Percentiles rank a stretch among this genome's conserved stretches.
phyloP scores from a whole-genome alignment of 2,329 filamentous ascomycete genomes.

The Paecilomyces sp. region DNA sequence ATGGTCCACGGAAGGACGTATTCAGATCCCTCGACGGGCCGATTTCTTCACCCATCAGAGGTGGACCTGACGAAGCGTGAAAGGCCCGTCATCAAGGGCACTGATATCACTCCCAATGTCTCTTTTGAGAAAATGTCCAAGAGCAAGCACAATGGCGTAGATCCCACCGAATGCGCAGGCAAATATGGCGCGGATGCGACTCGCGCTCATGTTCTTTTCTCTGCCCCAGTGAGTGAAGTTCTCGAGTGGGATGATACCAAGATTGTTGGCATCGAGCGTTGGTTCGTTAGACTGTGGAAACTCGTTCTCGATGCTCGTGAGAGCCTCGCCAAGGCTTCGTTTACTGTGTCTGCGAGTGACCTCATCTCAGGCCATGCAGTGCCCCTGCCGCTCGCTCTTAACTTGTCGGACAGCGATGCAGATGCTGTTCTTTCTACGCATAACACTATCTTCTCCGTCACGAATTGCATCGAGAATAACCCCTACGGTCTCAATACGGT shows the following conservation, averaged over 20 bases:
- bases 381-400: conserved; percentile 19
- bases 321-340: conserved; percentile 14
- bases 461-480: conserved; percentile 58
- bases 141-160: conserved; percentile 86
- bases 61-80: conserved; percentile 55
- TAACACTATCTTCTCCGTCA: conserved; percentile 59
- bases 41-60: conserved; percentile 70
- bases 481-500: conserved; percentile 76
- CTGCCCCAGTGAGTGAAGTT: conserved; percentile 74
- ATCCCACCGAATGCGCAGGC: conserved; percentile 64
- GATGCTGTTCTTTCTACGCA: conserved; percentile 61
- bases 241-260: conserved; percentile 83
- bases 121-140: conserved; percentile 93
- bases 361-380: conserved; percentile 16
- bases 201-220: conserved; percentile 80
- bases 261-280: conserved; percentile 73
- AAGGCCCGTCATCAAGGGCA: conserved; percentile 55
- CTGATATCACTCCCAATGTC: conserved; percentile 52
- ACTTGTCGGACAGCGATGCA: conserved; percentile 28
- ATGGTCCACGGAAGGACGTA: conserved; percentile 91
- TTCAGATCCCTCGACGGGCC: conserved; percentile 64
- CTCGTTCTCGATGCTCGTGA: conserved; percentile 39
- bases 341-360: conserved; percentile 13
- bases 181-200: conserved; percentile 78
- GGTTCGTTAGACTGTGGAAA: conserved; percentile 63